phyloP scores from a whole-genome alignment of 2,329 filamentous ascomycete genomes.

The Ascochyta viciae-villosae region DNA sequence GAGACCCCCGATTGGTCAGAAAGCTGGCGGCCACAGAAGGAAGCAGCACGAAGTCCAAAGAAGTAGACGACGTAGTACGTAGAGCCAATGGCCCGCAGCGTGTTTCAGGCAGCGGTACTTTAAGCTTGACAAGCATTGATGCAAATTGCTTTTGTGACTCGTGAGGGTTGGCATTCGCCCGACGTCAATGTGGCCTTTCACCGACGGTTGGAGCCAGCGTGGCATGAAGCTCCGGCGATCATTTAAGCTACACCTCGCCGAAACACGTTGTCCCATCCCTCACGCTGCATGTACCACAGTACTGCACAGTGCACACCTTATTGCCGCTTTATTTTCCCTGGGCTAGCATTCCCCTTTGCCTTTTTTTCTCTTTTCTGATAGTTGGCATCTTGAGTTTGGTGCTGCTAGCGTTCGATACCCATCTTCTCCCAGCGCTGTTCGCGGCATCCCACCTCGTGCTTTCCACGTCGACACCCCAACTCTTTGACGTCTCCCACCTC shows the following conservation, averaged over 20 bases:
- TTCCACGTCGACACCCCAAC: constrained; percentile 12
- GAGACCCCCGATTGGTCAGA: constrained; percentile 32
- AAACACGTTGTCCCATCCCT: constrained; percentile 21
- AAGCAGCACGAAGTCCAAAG: constrained; percentile 10
- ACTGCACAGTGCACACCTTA: constrained; percentile 21
- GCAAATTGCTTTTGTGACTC: constrained; percentile 21
- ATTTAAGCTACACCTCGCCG: constrained; percentile 32
- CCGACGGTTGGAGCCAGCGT: constrained; percentile 38
- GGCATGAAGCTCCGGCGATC: constrained; percentile 30
- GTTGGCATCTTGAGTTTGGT: constrained; percentile 2
- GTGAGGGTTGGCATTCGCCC: constrained; percentile 24
- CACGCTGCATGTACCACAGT: constrained; percentile 27
- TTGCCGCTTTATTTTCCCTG: constrained; percentile 17
- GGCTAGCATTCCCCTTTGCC: constrained; percentile 40
- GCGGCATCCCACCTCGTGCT: constrained; percentile 32
- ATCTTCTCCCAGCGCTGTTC: constrained; percentile 25
- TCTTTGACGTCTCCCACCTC: constrained; percentile 1
- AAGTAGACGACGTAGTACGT: background rate
- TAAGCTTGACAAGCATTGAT: constrained; percentile 19
- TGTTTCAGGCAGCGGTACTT: constrained; percentile 23
- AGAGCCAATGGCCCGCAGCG: constrained; percentile 1
- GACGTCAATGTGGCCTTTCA: constrained; percentile 44
- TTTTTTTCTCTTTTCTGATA: constrained; percentile 26
- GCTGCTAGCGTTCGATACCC: constrained; percentile 15
- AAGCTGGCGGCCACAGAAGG: background rate